Base-by-base conservation (phyloP, 257 asterid species). In the Cinchona pubescens region DNA sequence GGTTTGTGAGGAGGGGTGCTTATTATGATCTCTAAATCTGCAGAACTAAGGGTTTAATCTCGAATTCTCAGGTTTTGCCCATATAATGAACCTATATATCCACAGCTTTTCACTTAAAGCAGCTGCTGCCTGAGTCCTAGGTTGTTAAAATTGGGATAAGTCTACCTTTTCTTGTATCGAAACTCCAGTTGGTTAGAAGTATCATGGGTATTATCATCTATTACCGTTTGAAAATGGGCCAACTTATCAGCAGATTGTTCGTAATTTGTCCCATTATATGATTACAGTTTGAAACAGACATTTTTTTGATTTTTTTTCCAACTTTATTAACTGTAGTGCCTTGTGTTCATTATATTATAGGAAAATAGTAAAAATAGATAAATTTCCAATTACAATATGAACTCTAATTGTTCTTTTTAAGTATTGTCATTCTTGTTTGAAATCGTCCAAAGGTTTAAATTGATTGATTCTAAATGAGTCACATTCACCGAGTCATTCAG, bases 51-150 rank as follows among this genome's bases (percentile, higher is more conserved):
- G 21, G 14, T 29, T 23, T 55, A 30, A 14, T 55, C 30, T 55
- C 8, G 61, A 55, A 55, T 23, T 1, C 30, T 23, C 7, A 55
- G 2, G 32, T n/a, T n/a, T n/a, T n/a, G n/a, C n/a, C n/a, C n/a
- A n/a, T n/a, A n/a, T n/a, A n/a, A n/a, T n/a, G n/a, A n/a, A n/a
- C n/a, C n/a, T n/a, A n/a, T n/a, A n/a, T n/a, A n/a, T n/a, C n/a
- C n/a, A n/a, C n/a, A n/a, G n/a, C n/a, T n/a, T n/a, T n/a, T n/a
- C n/a, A n/a, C n/a, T n/a, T n/a, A n/a, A n/a, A n/a, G n/a, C n/a
- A n/a, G n/a, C n/a, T 37, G 56, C 63, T 38, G 51, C 60, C n/a
- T 35, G 25, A 71, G 53, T 71, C 66, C 65, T 61, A 71, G 60
- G 51, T 77, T 38, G 45, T 65, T 35, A 25, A 45, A 45, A 30